phyloP scores from a whole-genome alignment of 2,329 filamentous ascomycete genomes.

The Trichoderma breve region DNA sequence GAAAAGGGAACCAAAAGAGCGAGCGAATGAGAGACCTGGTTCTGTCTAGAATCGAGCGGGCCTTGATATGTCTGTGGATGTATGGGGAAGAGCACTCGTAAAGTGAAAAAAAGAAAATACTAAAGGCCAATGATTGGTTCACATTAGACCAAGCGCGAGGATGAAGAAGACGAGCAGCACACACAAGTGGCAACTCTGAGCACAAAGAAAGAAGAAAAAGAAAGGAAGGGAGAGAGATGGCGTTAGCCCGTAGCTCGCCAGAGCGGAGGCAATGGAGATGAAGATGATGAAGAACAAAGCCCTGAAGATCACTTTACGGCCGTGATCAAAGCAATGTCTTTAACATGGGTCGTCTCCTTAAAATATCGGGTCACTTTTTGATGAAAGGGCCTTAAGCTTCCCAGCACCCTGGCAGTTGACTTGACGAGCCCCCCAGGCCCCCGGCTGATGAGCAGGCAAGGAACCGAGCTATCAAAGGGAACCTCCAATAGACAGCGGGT shows the following conservation, averaged over 20 bases:
- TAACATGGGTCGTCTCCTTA: conserved; percentile 15
- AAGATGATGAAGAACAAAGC: conserved; percentile 7
- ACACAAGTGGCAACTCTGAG: background rate
- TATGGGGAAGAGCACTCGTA: background rate
- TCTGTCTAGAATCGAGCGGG: conserved; percentile 2
- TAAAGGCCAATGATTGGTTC: background rate
- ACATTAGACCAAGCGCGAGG: background rate
- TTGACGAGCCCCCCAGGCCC: background rate
- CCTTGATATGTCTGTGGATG: background rate
- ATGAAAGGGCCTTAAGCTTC: background rate
- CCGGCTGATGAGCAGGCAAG: conserved; percentile 1
- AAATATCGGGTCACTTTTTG: conserved; percentile 11
- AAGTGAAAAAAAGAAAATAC: background rate
- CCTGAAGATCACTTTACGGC: conserved; percentile 8
- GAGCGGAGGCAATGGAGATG: conserved; percentile 1
- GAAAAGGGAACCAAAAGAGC: background rate
- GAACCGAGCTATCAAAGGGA: conserved; percentile 8
- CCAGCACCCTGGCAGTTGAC: conserved; percentile 1
- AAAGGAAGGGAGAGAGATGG: background rate
- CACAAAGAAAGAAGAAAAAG: background rate
- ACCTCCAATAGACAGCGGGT: conserved; percentile 14
- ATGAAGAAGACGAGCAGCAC: background rate
- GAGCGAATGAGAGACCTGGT: background rate
- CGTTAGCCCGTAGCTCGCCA: background rate
- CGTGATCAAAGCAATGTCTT: background rate